These are phyloP conservation scores for Metarhizium sp. DNA, from an alignment of 2,329 filamentous ascomycete genomes.

Conservation along the genomic window DNA sequence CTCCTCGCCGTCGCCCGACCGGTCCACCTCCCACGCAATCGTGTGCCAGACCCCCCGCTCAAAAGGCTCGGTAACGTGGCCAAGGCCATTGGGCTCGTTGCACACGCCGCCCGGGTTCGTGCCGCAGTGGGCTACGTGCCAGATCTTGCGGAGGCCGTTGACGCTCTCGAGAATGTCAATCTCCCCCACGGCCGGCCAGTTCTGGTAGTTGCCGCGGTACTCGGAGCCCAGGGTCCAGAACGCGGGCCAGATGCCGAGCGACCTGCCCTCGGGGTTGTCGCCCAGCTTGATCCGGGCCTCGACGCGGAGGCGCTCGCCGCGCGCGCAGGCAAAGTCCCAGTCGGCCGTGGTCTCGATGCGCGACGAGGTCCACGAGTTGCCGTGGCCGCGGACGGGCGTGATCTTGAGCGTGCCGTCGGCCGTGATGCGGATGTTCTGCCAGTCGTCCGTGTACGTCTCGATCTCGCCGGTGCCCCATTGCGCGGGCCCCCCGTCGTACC, in stretches of 20 bases:
- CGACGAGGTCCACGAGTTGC: conserved; percentile 31
- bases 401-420: conserved; percentile 27
- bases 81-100: conserved; percentile 29
- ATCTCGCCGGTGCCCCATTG: conserved; percentile 41
- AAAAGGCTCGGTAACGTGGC: conserved; percentile 10
- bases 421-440: conserved; percentile 31
- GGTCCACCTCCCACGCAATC: conserved; percentile 23
- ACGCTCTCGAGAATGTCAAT: conserved; percentile 35
- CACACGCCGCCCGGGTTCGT: conserved; percentile 28
- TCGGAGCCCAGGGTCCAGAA: conserved; percentile 34
- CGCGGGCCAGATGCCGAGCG: conserved; percentile 35
- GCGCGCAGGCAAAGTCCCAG: conserved; percentile 24
- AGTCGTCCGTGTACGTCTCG: conserved; percentile 32
- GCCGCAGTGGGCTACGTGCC: conserved; percentile 34
- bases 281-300: conserved; percentile 30
- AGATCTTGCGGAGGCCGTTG: conserved; percentile 26
- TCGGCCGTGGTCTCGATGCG: conserved; percentile 29
- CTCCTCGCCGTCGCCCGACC: conserved; percentile 15
- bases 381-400: conserved; percentile 16
- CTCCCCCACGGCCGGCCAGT: conserved; percentile 34
- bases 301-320: conserved; percentile 25
- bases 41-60: conserved; percentile 23
- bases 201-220: conserved; percentile 27
- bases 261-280: conserved; percentile 11
- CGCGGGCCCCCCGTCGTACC: conserved; percentile 31